A percentile compares a stretch with the other conserved stretches of the same genome.
Evolutionary conservation across 495 filamentous ascomycete species (phyloP).

Genomic region (Penicillium silybi): DNA sequence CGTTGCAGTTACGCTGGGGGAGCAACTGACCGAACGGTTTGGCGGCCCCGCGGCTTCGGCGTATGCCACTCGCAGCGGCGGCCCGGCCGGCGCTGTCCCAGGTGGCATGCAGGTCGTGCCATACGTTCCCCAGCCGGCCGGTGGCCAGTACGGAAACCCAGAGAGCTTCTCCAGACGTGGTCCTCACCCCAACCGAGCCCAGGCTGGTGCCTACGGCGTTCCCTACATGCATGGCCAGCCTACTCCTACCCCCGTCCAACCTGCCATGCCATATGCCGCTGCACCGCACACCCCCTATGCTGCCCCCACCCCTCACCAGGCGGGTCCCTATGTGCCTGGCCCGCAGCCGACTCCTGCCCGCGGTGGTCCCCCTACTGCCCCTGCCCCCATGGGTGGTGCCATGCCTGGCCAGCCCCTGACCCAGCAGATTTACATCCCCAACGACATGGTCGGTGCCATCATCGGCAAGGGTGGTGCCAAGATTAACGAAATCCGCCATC

Average conservation of each 20-base stretch:
- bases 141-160: conserved; percentile 86
- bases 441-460: conserved; percentile 99
- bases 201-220: conserved; percentile 62
- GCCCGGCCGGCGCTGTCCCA: conserved; percentile 84
- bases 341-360: conserved; percentile 58
- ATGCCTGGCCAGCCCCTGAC: conserved; percentile 86
- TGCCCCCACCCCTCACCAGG: conserved; percentile 76
- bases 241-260: conserved; percentile 59
- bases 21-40: conserved; percentile 94
- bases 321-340: conserved; percentile 53
- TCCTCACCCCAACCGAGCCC: conserved; percentile 61
- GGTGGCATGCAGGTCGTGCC: conserved; percentile 98
- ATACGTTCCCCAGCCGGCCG: conserved; percentile 87
- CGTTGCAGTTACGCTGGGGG: conserved; percentile 89
- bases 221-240: conserved; percentile 66
- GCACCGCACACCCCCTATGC: conserved; percentile 65
- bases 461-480: conserved; percentile 98
- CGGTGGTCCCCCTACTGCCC: conserved; percentile 44
- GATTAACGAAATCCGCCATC: conserved; percentile 97
- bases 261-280: conserved; percentile 67
- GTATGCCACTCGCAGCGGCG: conserved; percentile 93
- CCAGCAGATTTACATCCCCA: conserved; percentile 98
- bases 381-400: conserved; percentile 67
- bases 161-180: conserved; percentile 75
- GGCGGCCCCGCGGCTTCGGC: conserved; percentile 94